Conservation (phyloP, 2,329 filamentous ascomycete species). For the Verticillium nonalfalfae region DNA sequence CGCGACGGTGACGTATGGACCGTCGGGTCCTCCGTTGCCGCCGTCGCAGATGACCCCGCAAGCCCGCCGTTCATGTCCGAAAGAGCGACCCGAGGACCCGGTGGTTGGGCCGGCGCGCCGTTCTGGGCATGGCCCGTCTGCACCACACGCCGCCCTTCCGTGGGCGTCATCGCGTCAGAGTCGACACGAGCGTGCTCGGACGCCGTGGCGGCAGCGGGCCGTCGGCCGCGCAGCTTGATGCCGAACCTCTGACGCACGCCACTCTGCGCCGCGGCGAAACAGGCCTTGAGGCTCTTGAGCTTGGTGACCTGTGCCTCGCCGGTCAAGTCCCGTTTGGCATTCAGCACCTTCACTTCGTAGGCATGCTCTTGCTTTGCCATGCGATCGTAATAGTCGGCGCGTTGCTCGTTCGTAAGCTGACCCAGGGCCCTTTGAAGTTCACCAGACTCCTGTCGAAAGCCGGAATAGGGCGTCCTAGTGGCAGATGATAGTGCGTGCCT, state of each 20-base stretch:
- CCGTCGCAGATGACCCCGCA: slow-evolving; percentile 25
- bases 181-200: not conserved
- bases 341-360: not conserved
- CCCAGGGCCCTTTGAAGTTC: not conserved
- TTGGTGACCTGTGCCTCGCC: not conserved
- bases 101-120: not conserved
- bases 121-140: slow-evolving; percentile 3
- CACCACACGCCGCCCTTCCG: not conserved
- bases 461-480: not conserved
- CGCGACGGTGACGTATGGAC: slow-evolving; percentile 13
- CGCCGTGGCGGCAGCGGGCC: slow-evolving; percentile 28
- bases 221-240: slow-evolving; percentile 44
- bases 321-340: not conserved
- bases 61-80: slow-evolving; percentile 28
- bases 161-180: not conserved
- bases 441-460: not conserved
- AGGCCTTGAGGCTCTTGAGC: slow-evolving; percentile 38
- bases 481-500: not conserved
- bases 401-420: not conserved
- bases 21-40: slow-evolving; percentile 29
- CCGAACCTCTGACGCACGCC: slow-evolving; percentile 52
- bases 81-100: slow-evolving; percentile 15
- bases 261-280: slow-evolving; percentile 49
- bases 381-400: not conserved
- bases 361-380: not conserved